phyloP scores from a whole-genome alignment of 139 green algal genomes.

The Gonium pectorale region DNA sequence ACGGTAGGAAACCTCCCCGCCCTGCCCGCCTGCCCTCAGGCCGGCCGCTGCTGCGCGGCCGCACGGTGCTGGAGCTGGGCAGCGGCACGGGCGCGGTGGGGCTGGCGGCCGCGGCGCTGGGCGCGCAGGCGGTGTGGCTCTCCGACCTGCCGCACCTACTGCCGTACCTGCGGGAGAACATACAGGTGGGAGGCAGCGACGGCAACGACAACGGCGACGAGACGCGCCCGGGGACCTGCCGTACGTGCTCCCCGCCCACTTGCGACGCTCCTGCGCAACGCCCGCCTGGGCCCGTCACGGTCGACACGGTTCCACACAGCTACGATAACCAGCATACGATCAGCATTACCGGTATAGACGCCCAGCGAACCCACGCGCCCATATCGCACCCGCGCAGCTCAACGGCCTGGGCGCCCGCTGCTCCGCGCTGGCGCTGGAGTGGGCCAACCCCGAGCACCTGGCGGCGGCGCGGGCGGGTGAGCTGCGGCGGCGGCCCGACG shows the following conservation, averaged over 20 bases:
- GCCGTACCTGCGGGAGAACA: conserved; percentile 26
- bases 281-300: no score
- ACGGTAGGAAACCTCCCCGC: no score
- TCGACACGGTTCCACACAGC: no score
- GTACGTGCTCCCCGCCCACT: no score
- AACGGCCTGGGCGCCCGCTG: not conserved
- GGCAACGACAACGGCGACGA: no score
- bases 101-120: conserved; percentile 9
- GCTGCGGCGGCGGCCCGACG: not conserved
- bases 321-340: no score
- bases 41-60: not conserved
- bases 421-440: not conserved
- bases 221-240: no score
- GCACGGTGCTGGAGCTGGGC: conserved; percentile 4
- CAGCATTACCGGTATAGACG: no score
- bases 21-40: not conserved
- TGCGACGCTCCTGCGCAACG: no score
- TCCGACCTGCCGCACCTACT: conserved; percentile 38
- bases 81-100: conserved; percentile 27
- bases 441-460: not conserved
- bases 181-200: not conserved
- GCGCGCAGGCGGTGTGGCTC: not conserved
- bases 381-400: not conserved
- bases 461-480: no score
- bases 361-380: no score